Base-by-base conservation (phyloP, 371 early-diverging fungal genomes). In the Rhizopus stolonifer region DNA sequence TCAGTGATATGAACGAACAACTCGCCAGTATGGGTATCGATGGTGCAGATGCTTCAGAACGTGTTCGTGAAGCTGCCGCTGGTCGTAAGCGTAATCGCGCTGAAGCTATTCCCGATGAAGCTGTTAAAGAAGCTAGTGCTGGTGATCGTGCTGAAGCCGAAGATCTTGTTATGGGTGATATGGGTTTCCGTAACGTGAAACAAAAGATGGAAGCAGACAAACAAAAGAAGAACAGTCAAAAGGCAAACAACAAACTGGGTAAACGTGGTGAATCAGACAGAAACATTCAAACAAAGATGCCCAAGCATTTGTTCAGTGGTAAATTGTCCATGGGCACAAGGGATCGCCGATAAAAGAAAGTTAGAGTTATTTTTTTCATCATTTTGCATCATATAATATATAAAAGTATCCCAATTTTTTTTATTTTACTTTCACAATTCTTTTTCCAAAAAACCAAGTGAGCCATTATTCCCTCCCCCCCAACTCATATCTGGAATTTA, bases 231-330 rank as follows among this genome's bases (percentile, higher is more conserved):
- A 60, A 82, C 43, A 74, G 82, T 24, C 90, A 92, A 65, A 83
- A 88, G 50, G 77, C 72, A 42, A 66, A 82, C 67, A 89, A 90
- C 71, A 75, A 85, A 61, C 65, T 83, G 54, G 98, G 94, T 56
- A 90, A 89, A 65, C 82, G 84, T 32, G 97, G 96, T 62, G 99
- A 99, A 72, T 77, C 94, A 26, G 99, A 99, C 68, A 86, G 99
- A 64, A 74, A 69, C 19, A 94, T 98, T 48, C 69, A 70, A 50
- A 84, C 82, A 56, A 95, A 94, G 84, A 89, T 86, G 90, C 99
- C 99, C 52, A 96, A 96, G 84, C 98, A 99, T 69, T 81, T 99
- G 81, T 96, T 95, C 70, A 75, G 92, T 36, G 94, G 96, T 65
- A 98, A 98, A 82, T 83, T 93, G 53, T 79, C 82, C 50, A 79